phyloP scores from a whole-genome alignment of 163 green algal genomes.

The Botryococcus braunii region DNA sequence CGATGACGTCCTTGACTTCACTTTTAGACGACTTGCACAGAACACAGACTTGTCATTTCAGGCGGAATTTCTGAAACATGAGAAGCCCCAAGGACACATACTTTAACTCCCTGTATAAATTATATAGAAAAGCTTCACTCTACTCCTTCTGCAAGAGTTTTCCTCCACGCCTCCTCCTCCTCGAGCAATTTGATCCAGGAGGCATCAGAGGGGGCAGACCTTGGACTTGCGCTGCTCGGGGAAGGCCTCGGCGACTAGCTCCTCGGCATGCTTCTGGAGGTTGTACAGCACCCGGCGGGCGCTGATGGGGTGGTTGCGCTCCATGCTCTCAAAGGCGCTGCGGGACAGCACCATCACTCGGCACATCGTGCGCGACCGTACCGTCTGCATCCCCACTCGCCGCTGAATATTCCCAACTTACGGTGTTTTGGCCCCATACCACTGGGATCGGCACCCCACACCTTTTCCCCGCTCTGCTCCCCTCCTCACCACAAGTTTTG shows the following conservation, averaged over 20 bases:
- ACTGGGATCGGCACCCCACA: background rate
- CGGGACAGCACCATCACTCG: conserved; percentile 35
- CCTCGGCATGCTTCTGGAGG: conserved; percentile 27
- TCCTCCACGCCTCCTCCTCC: too few relatives aligned
- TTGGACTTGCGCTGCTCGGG: background rate
- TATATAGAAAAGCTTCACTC: too few relatives aligned
- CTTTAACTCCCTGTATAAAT: too few relatives aligned
- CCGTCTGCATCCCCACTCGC: background rate
- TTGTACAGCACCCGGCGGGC: conserved; percentile 37
- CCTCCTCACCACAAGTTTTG: too few relatives aligned
- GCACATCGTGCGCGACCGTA: conserved; percentile 20
- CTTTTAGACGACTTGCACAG: too few relatives aligned
- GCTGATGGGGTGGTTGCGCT: conserved; percentile 26
- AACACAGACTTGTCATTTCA: too few relatives aligned
- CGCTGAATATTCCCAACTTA: background rate
- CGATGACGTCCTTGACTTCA: too few relatives aligned
- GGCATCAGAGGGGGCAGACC: background rate
- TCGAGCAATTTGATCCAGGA: too few relatives aligned
- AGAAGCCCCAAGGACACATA: too few relatives aligned
- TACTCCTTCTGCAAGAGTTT: too few relatives aligned
- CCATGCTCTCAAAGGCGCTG: conserved; percentile 22
- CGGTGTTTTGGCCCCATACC: background rate
- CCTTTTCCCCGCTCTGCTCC: too few relatives aligned
- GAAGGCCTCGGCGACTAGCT: conserved; percentile 7
- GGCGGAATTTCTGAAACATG: too few relatives aligned